phyloP scores from a whole-genome alignment of 768 basidiomycete species.

The Cyathus striatus region DNA sequence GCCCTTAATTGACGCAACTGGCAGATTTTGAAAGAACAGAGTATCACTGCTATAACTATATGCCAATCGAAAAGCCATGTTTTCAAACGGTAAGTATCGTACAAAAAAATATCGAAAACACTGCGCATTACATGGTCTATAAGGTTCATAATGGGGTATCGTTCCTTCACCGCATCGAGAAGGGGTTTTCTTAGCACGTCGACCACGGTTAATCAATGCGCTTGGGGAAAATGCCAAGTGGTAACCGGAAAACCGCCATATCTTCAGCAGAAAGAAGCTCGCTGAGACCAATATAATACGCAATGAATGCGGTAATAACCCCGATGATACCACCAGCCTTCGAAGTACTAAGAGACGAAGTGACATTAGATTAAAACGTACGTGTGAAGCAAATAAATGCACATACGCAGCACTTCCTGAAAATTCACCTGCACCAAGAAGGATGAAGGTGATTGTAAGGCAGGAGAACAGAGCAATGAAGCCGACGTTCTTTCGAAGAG shows the following conservation, averaged over 20 bases:
- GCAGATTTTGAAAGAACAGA: not conserved
- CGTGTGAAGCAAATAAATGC: not conserved
- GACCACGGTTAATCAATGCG: slow-evolving; percentile 8
- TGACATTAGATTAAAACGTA: slow-evolving; percentile 1
- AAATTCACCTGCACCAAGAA: slow-evolving; percentile 37
- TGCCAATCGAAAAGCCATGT: no score
- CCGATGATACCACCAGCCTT: slow-evolving; percentile 43
- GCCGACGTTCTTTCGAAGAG: slow-evolving; percentile 31
- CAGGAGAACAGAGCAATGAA: slow-evolving; percentile 33
- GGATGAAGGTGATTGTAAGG: slow-evolving; percentile 34
- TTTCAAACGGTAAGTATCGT: no score
- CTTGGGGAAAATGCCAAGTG: slow-evolving; percentile 35
- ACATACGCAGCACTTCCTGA: slow-evolving; percentile 21
- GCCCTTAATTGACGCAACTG: no score
- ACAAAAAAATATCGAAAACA: not conserved
- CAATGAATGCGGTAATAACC: slow-evolving; percentile 39
- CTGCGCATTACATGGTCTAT: no score
- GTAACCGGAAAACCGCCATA: slow-evolving; percentile 30
- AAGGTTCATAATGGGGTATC: no score
- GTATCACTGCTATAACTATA: not conserved
- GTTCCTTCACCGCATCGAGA: no score
- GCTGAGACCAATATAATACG: slow-evolving; percentile 41
- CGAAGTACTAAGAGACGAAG: slow-evolving; percentile 16
- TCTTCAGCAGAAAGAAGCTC: slow-evolving; percentile 38
- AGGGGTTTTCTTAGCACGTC: no score